phyloP scores from a whole-genome alignment of 345 rosid species.

The Populus alba region DNA sequence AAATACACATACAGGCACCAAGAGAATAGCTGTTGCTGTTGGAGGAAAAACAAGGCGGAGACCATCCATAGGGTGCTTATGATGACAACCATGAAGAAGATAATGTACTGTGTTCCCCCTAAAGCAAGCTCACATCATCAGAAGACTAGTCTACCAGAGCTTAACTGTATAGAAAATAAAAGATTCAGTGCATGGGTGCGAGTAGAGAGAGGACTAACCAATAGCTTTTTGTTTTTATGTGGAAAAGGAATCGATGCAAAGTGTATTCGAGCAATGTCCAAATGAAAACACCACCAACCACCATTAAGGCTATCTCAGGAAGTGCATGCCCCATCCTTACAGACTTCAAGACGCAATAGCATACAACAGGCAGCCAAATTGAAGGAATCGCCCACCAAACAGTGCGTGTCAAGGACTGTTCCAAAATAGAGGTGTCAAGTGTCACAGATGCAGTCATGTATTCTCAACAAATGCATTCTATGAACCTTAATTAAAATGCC shows the following conservation, averaged over 20 bases:
- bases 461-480: background rate
- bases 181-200: background rate
- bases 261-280: conserved; percentile 92
- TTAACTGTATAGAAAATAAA: background rate
- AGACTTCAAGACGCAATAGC: conserved; percentile 61
- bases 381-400: conserved; percentile 96
- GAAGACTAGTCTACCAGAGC: background rate
- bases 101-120: conserved; percentile 82
- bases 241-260: conserved; percentile 95
- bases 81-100: conserved; percentile 90
- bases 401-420: conserved; percentile 83
- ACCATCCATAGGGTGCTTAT: conserved; percentile 90
- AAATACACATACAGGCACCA: conserved; percentile 48
- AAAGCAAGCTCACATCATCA: conserved; percentile 11
- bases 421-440: background rate
- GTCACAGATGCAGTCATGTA: conserved; percentile 6
- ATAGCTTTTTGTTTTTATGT: conserved; percentile 75
- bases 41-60: conserved; percentile 87
- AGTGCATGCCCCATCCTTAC: conserved; percentile 55
- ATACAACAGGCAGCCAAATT: conserved; percentile 87
- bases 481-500: background rate
- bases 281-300: conserved; percentile 57
- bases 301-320: conserved; percentile 52
- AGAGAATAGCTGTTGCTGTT: conserved; percentile 66
- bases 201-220: conserved; percentile 55